These are phyloP conservation scores for Leucogyrophana mollusca DNA, from an alignment of 768 basidiomycete species.

Conservation along the genomic window DNA sequence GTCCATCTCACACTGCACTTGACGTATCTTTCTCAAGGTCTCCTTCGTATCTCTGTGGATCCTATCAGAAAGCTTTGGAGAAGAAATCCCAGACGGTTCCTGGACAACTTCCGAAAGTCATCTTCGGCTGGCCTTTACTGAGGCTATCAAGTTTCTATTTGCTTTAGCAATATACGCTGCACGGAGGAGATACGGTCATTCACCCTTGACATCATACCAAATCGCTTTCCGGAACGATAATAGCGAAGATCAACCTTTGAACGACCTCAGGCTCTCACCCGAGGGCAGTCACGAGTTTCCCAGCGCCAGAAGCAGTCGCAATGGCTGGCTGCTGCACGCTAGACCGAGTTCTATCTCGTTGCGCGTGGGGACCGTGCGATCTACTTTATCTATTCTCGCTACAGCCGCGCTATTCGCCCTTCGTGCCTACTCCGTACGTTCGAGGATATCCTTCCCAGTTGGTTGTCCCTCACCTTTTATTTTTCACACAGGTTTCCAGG, in stretches of 20 bases:
- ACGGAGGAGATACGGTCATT: slow-evolving; percentile 2
- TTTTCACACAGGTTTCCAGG: slow-evolving; percentile 18
- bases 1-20: too few species aligned
- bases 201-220: not conserved
- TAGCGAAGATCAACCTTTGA: slow-evolving; percentile 7
- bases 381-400: slow-evolving; percentile 11
- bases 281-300: slow-evolving; percentile 7
- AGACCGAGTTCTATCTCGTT: slow-evolving; percentile 1
- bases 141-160: slow-evolving; percentile 16
- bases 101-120: slow-evolving; percentile 5
- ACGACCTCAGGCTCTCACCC: slow-evolving; percentile 7
- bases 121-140: slow-evolving; percentile 16
- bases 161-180: slow-evolving; percentile 15
- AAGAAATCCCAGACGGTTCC: not conserved
- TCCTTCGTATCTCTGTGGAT: slow-evolving; percentile 14
- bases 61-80: slow-evolving; percentile 10
- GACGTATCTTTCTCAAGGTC: slow-evolving; percentile 4
- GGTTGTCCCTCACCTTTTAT: not conserved
- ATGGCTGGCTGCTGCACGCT: slow-evolving; percentile 6
- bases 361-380: slow-evolving; percentile 11
- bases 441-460: slow-evolving; percentile 1
- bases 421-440: slow-evolving; percentile 20
- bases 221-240: not conserved
- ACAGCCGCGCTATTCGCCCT: slow-evolving; percentile 13
- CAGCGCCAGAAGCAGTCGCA: not conserved